Conservation (phyloP, 2,329 filamentous ascomycete species). For the Colletotrichum scovillei region DNA sequence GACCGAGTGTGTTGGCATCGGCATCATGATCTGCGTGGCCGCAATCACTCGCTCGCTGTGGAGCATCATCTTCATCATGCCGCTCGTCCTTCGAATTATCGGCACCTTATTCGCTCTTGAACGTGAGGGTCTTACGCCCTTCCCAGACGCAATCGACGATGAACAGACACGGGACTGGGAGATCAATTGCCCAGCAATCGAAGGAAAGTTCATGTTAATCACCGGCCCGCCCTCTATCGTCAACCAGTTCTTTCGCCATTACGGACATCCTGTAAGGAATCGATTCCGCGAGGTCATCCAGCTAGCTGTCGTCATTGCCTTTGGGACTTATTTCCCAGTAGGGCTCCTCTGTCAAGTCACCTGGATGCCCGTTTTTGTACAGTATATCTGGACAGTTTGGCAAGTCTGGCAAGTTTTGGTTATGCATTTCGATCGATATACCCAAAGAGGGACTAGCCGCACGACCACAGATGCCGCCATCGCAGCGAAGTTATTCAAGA, state of each 20-base stretch:
- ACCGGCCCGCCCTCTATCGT: slow-evolving; percentile 7
- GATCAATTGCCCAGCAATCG: slow-evolving; percentile 34
- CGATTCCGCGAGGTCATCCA: background rate
- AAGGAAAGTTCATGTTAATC: slow-evolving; percentile 37
- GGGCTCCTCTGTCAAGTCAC: slow-evolving; percentile 1
- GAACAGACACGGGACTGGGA: slow-evolving; percentile 32
- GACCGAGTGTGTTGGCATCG: background rate
- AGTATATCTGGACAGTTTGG: slow-evolving; percentile 39
- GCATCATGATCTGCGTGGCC: background rate
- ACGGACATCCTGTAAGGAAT: background rate
- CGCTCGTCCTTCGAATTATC: slow-evolving; percentile 28
- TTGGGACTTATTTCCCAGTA: background rate
- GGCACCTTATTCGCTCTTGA: slow-evolving; percentile 26
- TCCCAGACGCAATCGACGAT: background rate
- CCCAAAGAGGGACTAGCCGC: background rate
- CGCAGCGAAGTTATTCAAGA: background rate
- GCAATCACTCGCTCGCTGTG: slow-evolving; percentile 13
- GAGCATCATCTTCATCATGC: slow-evolving; percentile 28
- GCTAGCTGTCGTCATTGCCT: background rate
- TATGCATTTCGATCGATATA: slow-evolving; percentile 37
- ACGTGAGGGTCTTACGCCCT: background rate
- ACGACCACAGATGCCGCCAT: background rate
- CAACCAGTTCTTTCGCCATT: slow-evolving; percentile 39
- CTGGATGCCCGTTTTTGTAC: slow-evolving; percentile 36
- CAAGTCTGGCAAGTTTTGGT: slow-evolving; percentile 38